phyloP scores from a whole-genome alignment of 2,329 filamentous ascomycete species.

The Alternaria ethzedia region DNA sequence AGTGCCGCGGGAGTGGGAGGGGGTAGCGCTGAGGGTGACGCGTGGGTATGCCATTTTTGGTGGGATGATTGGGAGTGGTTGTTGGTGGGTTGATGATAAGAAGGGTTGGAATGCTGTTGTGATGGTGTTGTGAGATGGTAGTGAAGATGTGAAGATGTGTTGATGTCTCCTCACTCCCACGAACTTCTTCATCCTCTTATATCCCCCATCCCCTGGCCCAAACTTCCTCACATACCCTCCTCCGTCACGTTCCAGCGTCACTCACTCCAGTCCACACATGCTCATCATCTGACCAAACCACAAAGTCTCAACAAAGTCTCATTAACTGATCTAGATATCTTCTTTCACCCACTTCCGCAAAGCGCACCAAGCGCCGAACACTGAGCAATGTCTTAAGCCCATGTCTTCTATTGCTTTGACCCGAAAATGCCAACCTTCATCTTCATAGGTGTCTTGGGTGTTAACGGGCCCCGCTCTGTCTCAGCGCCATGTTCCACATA shows the following conservation, averaged over 20 bases:
- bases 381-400: neutral
- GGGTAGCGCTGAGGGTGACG: neutral
- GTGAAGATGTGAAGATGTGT: neutral
- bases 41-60: neutral
- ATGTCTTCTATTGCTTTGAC: neutral
- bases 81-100: neutral
- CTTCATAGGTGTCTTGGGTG: constrained; percentile 3
- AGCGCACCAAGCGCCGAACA: neutral
- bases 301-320: neutral
- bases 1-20: neutral
- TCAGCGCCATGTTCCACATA: constrained; percentile 1
- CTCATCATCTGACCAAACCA: neutral
- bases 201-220: neutral
- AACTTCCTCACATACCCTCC: neutral
- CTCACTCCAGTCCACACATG: neutral
- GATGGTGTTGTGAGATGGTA: neutral
- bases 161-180: neutral
- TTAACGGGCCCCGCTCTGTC: neutral
- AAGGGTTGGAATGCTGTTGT: neutral
- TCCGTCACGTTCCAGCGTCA: neutral
- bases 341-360: neutral
- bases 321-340: neutral
- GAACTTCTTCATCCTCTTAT: neutral
- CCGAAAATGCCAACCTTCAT: constrained; percentile 13
- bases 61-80: neutral